Evolutionary conservation across 2,329 filamentous ascomycete genomes (phyloP).

Genomic region (Beauveria brongniartii): DNA sequence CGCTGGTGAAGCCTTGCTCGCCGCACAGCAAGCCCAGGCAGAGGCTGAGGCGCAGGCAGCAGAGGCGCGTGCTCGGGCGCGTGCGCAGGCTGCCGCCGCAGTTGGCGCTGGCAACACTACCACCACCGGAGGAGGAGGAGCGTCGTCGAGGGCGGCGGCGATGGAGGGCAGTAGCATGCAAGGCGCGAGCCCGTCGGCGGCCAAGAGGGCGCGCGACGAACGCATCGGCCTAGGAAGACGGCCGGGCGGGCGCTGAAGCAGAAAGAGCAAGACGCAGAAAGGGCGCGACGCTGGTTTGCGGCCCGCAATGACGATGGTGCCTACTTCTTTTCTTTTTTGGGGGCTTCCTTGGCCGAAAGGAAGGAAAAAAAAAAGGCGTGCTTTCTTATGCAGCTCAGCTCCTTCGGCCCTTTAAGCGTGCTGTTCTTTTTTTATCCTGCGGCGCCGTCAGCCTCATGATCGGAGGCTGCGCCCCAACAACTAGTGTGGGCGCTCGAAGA

Average conservation of each 20-base stretch:
- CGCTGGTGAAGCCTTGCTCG: constrained; percentile 30
- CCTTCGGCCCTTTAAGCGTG: not conserved
- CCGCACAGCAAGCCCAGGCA: constrained; percentile 24
- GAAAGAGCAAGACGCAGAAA: constrained; percentile 12
- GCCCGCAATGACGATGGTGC: too few species aligned
- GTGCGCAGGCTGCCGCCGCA: not conserved
- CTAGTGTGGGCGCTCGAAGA: not conserved
- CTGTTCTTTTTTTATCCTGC: not conserved
- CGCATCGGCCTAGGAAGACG: constrained; percentile 27
- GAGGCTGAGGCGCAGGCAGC: constrained; percentile 15
- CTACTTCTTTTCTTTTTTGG: not conserved
- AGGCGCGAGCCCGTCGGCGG: constrained; percentile 17
- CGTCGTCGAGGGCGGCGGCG: constrained; percentile 13
- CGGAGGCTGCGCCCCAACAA: not conserved
- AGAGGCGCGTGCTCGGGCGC: constrained; percentile 6
- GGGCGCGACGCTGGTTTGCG: too few species aligned
- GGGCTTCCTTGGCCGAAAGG: too few species aligned
- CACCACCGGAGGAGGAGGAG: not conserved
- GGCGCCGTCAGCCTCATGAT: not conserved
- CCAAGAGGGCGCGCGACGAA: constrained; percentile 27
- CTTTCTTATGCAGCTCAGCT: not conserved
- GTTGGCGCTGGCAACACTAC: constrained; percentile 8
- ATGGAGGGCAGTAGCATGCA: constrained; percentile 11
- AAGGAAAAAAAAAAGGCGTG: not conserved
- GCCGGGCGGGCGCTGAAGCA: constrained; percentile 12